Evolutionary conservation across 495 filamentous ascomycete species (phyloP), one percentile per base, ranked within the genome.

Genomic region (Penicillium canariense): DNA sequence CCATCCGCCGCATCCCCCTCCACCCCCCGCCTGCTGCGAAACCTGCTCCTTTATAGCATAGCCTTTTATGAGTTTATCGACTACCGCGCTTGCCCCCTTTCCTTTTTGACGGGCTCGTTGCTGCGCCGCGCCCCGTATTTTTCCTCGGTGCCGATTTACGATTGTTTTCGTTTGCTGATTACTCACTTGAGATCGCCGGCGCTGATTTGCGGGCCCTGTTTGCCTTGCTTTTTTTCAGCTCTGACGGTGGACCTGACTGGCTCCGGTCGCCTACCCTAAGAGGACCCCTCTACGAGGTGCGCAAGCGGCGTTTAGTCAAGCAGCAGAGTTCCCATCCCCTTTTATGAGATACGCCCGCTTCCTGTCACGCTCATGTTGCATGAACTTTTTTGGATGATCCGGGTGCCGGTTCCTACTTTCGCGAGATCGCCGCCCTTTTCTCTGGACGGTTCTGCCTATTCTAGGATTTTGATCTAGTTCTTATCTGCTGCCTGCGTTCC

Each of bases 231-330:
- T 63, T 50, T 31, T 52, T 54, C 27, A 42, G 36, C 31, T n/a
- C 48, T 20, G 20, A 34, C 31, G 35, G 56, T 59, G 52, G 46
- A 94, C 94, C 59, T 91, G 91, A 49, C 78, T 96, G 45, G 92
- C 89, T 40, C 85, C 80, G 63, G 61, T 88, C 48, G 35, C 31
- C 55, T n/a, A n/a, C n/a, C 48, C 48, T 26, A 34, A 49, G 44
- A 39, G 49, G 22, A 32, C 12, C 30, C 22, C 39, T 43, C 20
- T 12, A 30, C 31, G 38, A 32, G 48, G 20, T 57, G 54, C 59
- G 48, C 36, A 58, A 62, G 55, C 44, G 50, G 47, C 54, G 48
- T 38, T 55, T 42, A 57, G 42, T 57, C 55, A 39, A 42, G 5
- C 20, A 60, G 46, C 47, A 51, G 54, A 36, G 30, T 48, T 61